phyloP scores from a whole-genome alignment of 2,329 filamentous ascomycete species.

The Paramyrothecium sp. region DNA sequence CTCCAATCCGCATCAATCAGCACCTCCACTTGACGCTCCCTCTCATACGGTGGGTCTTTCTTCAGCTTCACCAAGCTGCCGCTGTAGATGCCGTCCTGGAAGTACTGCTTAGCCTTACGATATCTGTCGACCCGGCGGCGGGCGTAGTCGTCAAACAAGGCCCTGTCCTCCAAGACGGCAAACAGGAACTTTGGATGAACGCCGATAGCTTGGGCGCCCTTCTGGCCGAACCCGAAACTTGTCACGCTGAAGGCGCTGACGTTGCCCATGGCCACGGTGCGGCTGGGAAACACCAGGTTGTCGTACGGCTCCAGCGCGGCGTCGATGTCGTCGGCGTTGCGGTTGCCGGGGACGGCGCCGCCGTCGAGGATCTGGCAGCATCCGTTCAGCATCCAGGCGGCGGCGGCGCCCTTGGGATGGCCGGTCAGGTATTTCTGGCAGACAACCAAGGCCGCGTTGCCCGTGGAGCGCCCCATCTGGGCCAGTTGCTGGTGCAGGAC shows the following conservation, averaged over 20 bases:
- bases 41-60: too few relatives aligned
- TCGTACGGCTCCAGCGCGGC: slow-evolving; percentile 90
- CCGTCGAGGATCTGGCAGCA: slow-evolving; percentile 86
- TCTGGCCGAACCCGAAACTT: slow-evolving; percentile 95
- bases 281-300: slow-evolving; percentile 88
- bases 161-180: slow-evolving; percentile 74
- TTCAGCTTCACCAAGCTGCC: too few relatives aligned
- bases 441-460: slow-evolving; percentile 85
- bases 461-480: slow-evolving; percentile 87
- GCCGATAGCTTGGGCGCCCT: slow-evolving; percentile 89
- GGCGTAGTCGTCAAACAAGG: too few relatives aligned
- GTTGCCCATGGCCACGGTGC: slow-evolving; percentile 85
- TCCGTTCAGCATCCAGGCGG: slow-evolving; percentile 97
- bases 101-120: slow-evolving; percentile 98
- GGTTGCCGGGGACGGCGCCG: slow-evolving; percentile 89
- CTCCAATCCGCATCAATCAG: too few relatives aligned
- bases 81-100: slow-evolving; percentile 97
- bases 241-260: slow-evolving; percentile 95
- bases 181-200: slow-evolving; percentile 90
- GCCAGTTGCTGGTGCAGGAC: slow-evolving; percentile 88
- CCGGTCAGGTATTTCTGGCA: slow-evolving; percentile 97
- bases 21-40: too few relatives aligned
- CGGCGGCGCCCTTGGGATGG: slow-evolving; percentile 93
- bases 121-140: too few relatives aligned
- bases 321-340: slow-evolving; percentile 93